Evolutionary conservation across 2,329 filamentous ascomycete species (phyloP).

Genomic region (Scolecobasidium constrictum): DNA sequence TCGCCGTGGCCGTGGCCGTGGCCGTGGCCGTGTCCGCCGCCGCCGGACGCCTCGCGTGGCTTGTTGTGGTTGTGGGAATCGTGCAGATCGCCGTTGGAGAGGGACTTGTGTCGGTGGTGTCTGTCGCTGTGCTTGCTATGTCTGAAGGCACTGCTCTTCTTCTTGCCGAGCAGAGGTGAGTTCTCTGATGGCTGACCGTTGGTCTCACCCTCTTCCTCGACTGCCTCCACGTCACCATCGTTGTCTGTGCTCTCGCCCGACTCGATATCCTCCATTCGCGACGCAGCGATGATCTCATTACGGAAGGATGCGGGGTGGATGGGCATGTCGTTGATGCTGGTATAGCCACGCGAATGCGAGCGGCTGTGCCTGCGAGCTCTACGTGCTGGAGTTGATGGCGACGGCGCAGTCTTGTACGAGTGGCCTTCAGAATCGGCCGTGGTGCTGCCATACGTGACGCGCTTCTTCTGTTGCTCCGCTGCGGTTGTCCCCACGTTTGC

Average conservation of each 20-base stretch:
- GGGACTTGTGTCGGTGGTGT: constrained; percentile 17
- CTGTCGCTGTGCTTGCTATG: constrained; percentile 16
- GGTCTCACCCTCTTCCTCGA: constrained; percentile 34
- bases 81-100: constrained; percentile 11
- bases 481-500: constrained; percentile 34
- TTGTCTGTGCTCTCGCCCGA: constrained; percentile 47
- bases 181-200: constrained; percentile 22
- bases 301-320: constrained; percentile 85
- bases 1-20: constrained; percentile 73
- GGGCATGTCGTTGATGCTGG: constrained; percentile 57
- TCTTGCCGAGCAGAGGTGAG: constrained; percentile 25
- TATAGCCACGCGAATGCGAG: constrained; percentile 40
- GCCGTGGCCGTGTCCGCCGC: constrained; percentile 44
- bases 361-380: constrained; percentile 49
- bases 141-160: constrained; percentile 17
- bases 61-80: constrained; percentile 19
- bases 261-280: constrained; percentile 46
- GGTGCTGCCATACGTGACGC: constrained; percentile 11
- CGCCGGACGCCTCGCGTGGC: constrained; percentile 33
- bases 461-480: constrained; percentile 14
- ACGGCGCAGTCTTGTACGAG: background rate
- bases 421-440: constrained; percentile 1
- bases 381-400: constrained; percentile 1
- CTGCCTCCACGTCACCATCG: constrained; percentile 30
- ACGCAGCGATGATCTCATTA: constrained; percentile 85